Evolutionary conservation across 1,284 basidiomycete genomes (phyloP).

Genomic region (Cutaneotrichosporon spelunceum): DNA sequence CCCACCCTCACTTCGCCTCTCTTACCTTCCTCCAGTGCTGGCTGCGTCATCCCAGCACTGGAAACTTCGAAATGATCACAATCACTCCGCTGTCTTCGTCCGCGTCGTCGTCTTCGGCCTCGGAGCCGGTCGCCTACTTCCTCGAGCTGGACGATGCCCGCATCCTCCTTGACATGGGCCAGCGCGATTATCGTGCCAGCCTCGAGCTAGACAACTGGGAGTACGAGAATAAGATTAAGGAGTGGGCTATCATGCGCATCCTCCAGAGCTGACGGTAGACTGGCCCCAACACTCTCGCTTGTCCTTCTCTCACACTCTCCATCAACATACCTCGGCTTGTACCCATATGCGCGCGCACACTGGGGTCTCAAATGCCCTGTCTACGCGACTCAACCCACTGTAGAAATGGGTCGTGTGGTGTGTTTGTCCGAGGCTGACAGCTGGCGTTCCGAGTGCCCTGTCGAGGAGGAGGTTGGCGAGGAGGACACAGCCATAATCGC

Average conservation of each 20-base stretch:
- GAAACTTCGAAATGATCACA: slow-evolving; percentile 66
- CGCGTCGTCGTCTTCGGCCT: slow-evolving; percentile 62
- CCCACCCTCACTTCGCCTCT: background rate
- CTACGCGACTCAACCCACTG: slow-evolving; percentile 94
- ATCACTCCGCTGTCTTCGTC: slow-evolving; percentile 86
- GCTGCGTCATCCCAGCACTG: background rate
- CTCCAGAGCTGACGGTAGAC: slow-evolving; percentile 53
- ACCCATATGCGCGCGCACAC: slow-evolving; percentile 80
- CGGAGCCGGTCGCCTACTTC: slow-evolving; percentile 63
- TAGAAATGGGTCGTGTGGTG: slow-evolving; percentile 91
- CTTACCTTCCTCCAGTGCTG: background rate
- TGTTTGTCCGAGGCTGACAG: slow-evolving; percentile 77
- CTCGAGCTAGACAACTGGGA: slow-evolving; percentile 37
- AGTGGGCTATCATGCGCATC: slow-evolving; percentile 37
- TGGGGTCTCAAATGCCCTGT: slow-evolving; percentile 87
- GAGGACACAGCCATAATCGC: slow-evolving; percentile 14
- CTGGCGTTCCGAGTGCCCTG: slow-evolving; percentile 70
- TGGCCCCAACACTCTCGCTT: slow-evolving; percentile 64
- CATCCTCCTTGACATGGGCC: slow-evolving; percentile 90
- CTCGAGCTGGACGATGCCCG: slow-evolving; percentile 91
- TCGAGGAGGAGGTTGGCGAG: slow-evolving; percentile 25
- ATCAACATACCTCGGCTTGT: slow-evolving; percentile 80
- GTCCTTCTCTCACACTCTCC: slow-evolving; percentile 82
- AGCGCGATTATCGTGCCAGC: slow-evolving; percentile 46
- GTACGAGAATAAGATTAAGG: slow-evolving; percentile 51